phyloP scores from a whole-genome alignment of 73 alveolate genomes.

The Uronychia binucleata region DNA sequence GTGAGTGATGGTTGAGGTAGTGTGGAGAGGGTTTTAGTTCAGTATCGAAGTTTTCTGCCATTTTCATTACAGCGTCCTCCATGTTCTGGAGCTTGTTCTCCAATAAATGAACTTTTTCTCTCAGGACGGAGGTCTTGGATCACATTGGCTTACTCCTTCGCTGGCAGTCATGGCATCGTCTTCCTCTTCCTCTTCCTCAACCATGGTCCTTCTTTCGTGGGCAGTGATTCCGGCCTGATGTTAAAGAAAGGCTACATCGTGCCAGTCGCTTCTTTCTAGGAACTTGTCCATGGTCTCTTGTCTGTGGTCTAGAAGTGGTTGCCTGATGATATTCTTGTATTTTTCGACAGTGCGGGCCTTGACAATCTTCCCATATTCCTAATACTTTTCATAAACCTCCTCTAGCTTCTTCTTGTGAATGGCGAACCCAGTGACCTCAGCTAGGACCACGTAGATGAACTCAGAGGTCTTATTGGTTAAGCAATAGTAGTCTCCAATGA shows the following conservation, averaged over 20 bases:
- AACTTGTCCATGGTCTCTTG: conserved; percentile 1
- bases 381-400: conserved; percentile 8
- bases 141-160: not conserved
- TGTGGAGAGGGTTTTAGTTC: not conserved
- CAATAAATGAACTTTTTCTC: not conserved
- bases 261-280: not conserved
- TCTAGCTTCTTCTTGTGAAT: conserved; percentile 6
- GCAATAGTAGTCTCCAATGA: conserved; percentile 31
- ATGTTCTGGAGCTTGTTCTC: not conserved
- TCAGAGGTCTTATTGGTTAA: conserved; percentile 18
- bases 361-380: conserved; percentile 24
- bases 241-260: not conserved
- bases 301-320: conserved; percentile 16
- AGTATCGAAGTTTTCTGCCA: not conserved
- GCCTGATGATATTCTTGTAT: conserved; percentile 21
- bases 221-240: not conserved
- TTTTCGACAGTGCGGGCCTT: conserved; percentile 21
- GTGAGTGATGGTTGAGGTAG: too few relatives aligned
- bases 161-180: not conserved
- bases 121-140: not conserved
- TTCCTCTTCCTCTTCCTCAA: not conserved
- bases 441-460: conserved; percentile 12
- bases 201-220: not conserved
- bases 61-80: not conserved
- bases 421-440: conserved; percentile 29